Evolutionary conservation across 1,284 basidiomycete genomes (phyloP), one percentile per base, ranked within the genome.

Genomic region (Thecaphora thlaspeos): DNA sequence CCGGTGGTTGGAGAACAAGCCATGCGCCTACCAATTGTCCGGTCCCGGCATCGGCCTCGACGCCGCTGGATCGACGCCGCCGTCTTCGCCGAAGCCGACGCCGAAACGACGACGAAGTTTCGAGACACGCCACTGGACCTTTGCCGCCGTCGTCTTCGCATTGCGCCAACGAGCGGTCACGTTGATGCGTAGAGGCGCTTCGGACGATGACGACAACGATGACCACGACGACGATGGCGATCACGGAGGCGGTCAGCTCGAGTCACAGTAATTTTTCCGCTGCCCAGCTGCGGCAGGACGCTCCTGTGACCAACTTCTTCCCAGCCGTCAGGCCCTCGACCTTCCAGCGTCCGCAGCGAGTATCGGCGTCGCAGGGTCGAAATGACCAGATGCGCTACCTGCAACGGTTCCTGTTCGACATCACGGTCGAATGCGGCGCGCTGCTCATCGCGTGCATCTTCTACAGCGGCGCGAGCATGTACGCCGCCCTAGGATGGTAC

Each of bases 331-430:
- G 45, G 18, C 59, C 54, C 2, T 57, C 51, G 3, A 54, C 48
- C 1, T 51, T 57, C 43, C 50, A 45, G 36, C 46, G 54, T 12
- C 54, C 59, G 18, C 46, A 51, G 10, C 44, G 30, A 10, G 39
- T 49, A 2, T 3, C 36, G 9, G 41, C 41, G 19, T 34, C 21
- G 43, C 56, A 56, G 37, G 32, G 32, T 4, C 42, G 48, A 23
- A 26, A 23, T 11, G 43, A 47, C 21, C 59, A 61, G 18, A 50
- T 52, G 23, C 54, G 59, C 24, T 61, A 56, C 43, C 43, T 61
- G 19, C 46, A 61, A 19, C 52, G 50, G 39, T 61, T 56, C 41
- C 55, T 56, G 53, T 19, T n/a, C 12, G 56, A 61, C 47, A 52
- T 61, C 28, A 8, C 54, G 28, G 47, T 61, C 9, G 54, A 61